Evolutionary conservation across 805 yeast species (phyloP).

Genomic region (Starmerella bombicola): DNA sequence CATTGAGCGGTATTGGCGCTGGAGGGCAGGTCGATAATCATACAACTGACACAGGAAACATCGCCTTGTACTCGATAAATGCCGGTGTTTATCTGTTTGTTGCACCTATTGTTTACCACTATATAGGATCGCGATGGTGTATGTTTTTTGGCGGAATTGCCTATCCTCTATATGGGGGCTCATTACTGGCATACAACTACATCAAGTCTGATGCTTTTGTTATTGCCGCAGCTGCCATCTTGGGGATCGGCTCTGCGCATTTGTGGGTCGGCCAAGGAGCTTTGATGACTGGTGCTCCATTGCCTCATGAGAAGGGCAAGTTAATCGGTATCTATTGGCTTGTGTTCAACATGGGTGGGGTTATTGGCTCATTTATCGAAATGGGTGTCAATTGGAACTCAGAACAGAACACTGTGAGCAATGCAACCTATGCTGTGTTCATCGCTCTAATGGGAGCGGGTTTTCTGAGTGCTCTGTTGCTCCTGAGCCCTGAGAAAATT

Average conservation of each 20-base stretch:
- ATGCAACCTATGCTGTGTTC: conserved; percentile 45
- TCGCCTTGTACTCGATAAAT: conserved; percentile 24
- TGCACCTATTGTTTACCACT: conserved; percentile 26
- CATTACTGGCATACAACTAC: conserved; percentile 40
- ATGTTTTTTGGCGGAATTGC: conserved; percentile 44
- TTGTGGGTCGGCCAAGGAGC: conserved; percentile 52
- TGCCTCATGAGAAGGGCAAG: conserved; percentile 39
- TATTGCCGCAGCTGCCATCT: conserved; percentile 45
- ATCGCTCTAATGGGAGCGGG: conserved; percentile 42
- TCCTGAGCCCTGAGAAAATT: conserved; percentile 11
- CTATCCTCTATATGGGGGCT: conserved; percentile 42
- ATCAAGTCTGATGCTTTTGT: conserved; percentile 39
- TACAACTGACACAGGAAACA: conserved; percentile 26
- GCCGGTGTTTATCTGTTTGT: conserved; percentile 25
- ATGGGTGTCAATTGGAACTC: conserved; percentile 41
- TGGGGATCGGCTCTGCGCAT: conserved; percentile 43
- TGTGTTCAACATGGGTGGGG: conserved; percentile 51
- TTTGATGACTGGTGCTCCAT: conserved; percentile 43
- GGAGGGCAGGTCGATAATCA: conserved; percentile 27
- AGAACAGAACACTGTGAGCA: conserved; percentile 29
- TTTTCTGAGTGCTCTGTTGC: conserved; percentile 26
- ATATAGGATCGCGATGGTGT: conserved; percentile 25
- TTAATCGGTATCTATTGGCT: conserved; percentile 48
- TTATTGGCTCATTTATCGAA: conserved; percentile 46
- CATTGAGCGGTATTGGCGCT: conserved; percentile 28